Conservation (phyloP, 2,329 filamentous ascomycete species). For the Aspergillus nomiae region DNA sequence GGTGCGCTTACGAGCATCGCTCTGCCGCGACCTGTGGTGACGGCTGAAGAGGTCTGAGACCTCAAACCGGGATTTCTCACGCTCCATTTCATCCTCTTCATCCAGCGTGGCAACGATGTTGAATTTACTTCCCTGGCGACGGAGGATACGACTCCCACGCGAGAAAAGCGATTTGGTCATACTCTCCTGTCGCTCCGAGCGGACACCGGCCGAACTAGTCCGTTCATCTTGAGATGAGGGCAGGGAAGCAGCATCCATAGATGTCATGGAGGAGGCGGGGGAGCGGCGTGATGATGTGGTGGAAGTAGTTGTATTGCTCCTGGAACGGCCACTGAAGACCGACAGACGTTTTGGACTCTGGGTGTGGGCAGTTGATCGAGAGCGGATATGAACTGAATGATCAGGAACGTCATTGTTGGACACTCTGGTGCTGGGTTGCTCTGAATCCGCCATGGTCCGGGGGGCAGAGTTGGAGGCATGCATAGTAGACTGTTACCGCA, state of each 20-base stretch:
- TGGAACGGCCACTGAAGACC: slow-evolving; percentile 42
- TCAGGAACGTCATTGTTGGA: slow-evolving; percentile 36
- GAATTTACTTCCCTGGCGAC: slow-evolving; percentile 50
- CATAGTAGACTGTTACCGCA: slow-evolving; percentile 10
- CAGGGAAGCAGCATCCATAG: slow-evolving; percentile 32
- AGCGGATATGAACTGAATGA: slow-evolving; percentile 37
- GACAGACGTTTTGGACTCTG: slow-evolving; percentile 43
- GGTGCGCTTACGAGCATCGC: slow-evolving; percentile 38
- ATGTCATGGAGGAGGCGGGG: slow-evolving; percentile 47
- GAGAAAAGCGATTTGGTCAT: slow-evolving; percentile 44
- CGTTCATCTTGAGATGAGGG: slow-evolving; percentile 37
- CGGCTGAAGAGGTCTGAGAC: slow-evolving; percentile 37
- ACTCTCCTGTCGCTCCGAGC: slow-evolving; percentile 38
- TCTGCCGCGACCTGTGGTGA: slow-evolving; percentile 33
- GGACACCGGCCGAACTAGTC: slow-evolving; percentile 27
- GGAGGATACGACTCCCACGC: slow-evolving; percentile 50
- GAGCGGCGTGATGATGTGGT: slow-evolving; percentile 49
- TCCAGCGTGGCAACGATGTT: slow-evolving; percentile 45
- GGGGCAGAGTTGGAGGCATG: slow-evolving; percentile 14
- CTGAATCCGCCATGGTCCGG: slow-evolving; percentile 21
- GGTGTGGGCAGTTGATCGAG: slow-evolving; percentile 37
- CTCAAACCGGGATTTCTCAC: slow-evolving; percentile 35
- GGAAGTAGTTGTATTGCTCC: slow-evolving; percentile 54
- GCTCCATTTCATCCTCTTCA: slow-evolving; percentile 42
- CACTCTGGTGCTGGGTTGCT: slow-evolving; percentile 34